Evolutionary conservation across 2,329 filamentous ascomycete genomes (phyloP).

Genomic region (Alternaria ventricosa): DNA sequence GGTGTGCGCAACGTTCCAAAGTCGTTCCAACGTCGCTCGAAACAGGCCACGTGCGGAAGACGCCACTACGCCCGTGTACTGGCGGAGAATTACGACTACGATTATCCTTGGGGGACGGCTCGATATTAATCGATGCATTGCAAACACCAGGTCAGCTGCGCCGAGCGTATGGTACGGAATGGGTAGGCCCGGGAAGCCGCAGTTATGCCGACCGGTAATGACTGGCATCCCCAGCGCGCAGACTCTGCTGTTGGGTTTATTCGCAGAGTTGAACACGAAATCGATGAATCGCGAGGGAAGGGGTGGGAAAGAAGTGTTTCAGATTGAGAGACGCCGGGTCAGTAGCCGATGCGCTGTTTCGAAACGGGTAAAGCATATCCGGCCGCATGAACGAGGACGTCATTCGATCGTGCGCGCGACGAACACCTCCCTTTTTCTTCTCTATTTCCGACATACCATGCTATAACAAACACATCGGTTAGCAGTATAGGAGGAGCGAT

Average conservation of each 20-base stretch:
- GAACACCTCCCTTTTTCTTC: not conserved
- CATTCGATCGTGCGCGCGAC: not conserved
- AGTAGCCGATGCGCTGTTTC: not conserved
- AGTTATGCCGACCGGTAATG: constrained; percentile 5
- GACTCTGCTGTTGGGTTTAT: constrained; percentile 1
- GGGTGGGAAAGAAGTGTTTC: not conserved
- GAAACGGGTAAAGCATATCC: constrained; percentile 1
- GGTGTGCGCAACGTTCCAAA: not conserved
- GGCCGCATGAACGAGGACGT: not conserved
- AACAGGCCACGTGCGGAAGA: not conserved
- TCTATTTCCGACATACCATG: not conserved
- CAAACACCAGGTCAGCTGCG: not conserved
- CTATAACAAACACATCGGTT: not conserved
- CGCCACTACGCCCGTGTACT: constrained; percentile 1
- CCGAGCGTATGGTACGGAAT: not conserved
- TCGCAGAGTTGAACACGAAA: not conserved
- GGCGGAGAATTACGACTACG: constrained; percentile 9
- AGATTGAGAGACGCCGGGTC: not conserved
- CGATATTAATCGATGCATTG: constrained; percentile 7
- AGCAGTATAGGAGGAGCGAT: not conserved
- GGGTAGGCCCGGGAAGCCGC: not conserved
- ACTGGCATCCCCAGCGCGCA: constrained; percentile 2
- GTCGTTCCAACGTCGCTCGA: not conserved
- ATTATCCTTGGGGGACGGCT: not conserved
- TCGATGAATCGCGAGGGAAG: not conserved